Base-by-base conservation (phyloP, 75 land plant genomes). In the Pinus albicaulis region DNA sequence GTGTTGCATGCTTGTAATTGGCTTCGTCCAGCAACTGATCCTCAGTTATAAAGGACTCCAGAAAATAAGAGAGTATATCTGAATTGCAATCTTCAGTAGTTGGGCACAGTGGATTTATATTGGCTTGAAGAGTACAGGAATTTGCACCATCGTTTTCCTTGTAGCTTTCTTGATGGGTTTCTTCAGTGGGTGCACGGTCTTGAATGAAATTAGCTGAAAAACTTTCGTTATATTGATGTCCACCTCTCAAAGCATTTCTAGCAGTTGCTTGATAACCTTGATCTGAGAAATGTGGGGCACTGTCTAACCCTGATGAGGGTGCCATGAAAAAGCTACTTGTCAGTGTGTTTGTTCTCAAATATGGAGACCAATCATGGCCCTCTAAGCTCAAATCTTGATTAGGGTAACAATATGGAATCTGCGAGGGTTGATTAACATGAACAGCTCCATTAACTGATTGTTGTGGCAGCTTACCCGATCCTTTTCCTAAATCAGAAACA, bases 1-100 rank as follows among this genome's bases (percentile, higher is more conserved):
- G 34, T 68, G 71, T 44, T 13, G 23, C 19, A 11, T 68, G 48
- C 53, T 20, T 68, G 71, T 68, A 48, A 48, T 48, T 41, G 24
- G 19, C 34, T 68, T 68, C 53, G 3, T 68, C 71, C 20, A 38
- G 48, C 22, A 68, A n/a, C 13, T 68, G 71, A 38, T 68, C 71
- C 5, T 68, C 71, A 22, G n/a, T 22, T 22, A 38, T 41, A 22
- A 68, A 68, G 53, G 71, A 68, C 41, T 68, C 71, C 10, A 68
- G 52, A 68, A 68, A 68, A 23, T n/a, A 41, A 8, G 71, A 68
- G 52, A 68, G n/a, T 68, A 68, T 68, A 68, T 68, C 71, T 68
- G 71, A n/a, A n/a, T 68, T 20, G 4, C 22, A 34, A 41, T 68
- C 52, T 41, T 38, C 71, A 8, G 71, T 3, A 2, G 12, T n/a